Conservation (phyloP, 805 yeast genomes). For the Torulaspora indica region DNA sequence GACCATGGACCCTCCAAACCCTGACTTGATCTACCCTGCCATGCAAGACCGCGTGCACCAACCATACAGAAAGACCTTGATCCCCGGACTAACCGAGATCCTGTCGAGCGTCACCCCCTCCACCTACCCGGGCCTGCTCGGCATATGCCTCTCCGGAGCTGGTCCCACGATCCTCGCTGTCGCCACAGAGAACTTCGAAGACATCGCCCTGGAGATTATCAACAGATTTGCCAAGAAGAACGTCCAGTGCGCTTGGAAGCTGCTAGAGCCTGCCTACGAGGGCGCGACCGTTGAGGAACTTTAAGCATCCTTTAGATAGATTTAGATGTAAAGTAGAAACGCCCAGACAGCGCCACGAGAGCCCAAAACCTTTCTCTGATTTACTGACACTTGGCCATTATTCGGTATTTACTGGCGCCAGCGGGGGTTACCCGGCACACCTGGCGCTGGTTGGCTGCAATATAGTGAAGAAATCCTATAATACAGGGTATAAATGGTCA, state of each 20-base stretch:
- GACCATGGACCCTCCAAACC: conserved; percentile 76
- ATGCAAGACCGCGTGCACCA: conserved; percentile 97
- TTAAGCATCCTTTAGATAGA: background rate
- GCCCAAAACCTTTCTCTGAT: background rate
- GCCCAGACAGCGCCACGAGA: background rate
- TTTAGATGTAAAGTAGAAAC: background rate
- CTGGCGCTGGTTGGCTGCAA: conserved; percentile 1
- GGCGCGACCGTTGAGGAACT: conserved; percentile 59
- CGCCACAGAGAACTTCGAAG: conserved; percentile 84
- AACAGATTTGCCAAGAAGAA: conserved; percentile 58
- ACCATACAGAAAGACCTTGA: conserved; percentile 87
- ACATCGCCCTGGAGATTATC: conserved; percentile 73
- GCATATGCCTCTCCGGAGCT: conserved; percentile 95
- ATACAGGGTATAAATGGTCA: background rate
- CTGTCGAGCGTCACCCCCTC: conserved; percentile 75
- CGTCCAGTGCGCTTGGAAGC: conserved; percentile 74
- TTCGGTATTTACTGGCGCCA: background rate
- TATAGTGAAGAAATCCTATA: background rate
- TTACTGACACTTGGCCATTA: background rate
- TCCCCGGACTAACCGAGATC: conserved; percentile 86
- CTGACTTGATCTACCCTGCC: conserved; percentile 80
- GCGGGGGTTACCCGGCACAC: conserved; percentile 1
- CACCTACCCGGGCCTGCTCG: conserved; percentile 78
- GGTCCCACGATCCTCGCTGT: conserved; percentile 95
- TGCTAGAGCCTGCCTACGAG: conserved; percentile 80